Percentiles rank a stretch among this genome's conserved stretches.
Conservation (phyloP, 192 early-diverging fungal genomes). For the Umbelopsis sp. region DNA sequence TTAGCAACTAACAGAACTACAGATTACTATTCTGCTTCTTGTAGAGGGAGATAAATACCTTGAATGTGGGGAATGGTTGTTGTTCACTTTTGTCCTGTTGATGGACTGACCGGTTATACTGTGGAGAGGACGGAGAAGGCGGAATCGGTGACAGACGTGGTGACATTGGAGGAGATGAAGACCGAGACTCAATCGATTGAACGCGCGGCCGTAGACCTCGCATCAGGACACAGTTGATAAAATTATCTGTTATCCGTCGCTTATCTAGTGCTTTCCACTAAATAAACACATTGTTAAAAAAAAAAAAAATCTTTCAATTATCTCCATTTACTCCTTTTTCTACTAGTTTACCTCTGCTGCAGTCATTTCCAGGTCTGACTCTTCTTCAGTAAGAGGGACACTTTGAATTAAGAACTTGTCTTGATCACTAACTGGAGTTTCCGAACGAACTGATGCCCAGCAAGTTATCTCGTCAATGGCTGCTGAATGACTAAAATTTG, state of each 20-base stretch:
- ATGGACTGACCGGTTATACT: not conserved
- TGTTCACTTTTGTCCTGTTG: not conserved
- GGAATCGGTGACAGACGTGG: not conserved
- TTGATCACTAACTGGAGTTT: constrained; percentile 39
- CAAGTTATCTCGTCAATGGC: not conserved
- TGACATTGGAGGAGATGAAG: not conserved
- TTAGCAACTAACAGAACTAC: not conserved
- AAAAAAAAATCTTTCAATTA: not conserved
- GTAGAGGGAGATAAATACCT: not conserved
- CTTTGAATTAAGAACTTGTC: constrained; percentile 48
- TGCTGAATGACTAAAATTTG: not conserved
- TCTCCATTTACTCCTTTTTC: too few relatives aligned
- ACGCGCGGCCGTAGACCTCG: constrained; percentile 29
- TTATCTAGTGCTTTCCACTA: constrained; percentile 44
- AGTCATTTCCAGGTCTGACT: constrained; percentile 34
- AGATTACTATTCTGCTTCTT: not conserved
- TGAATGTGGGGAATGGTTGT: constrained; percentile 1
- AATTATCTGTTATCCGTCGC: constrained; percentile 38
- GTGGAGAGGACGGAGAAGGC: not conserved
- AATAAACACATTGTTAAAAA: too few relatives aligned
- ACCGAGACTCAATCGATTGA: constrained; percentile 18
- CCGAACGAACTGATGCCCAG: constrained; percentile 39
- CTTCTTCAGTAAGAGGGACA: constrained; percentile 36
- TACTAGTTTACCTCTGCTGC: constrained; percentile 32
- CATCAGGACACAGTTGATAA: constrained; percentile 42